phyloP scores from a whole-genome alignment of 345 rosid species.

The Populus deltoides region DNA sequence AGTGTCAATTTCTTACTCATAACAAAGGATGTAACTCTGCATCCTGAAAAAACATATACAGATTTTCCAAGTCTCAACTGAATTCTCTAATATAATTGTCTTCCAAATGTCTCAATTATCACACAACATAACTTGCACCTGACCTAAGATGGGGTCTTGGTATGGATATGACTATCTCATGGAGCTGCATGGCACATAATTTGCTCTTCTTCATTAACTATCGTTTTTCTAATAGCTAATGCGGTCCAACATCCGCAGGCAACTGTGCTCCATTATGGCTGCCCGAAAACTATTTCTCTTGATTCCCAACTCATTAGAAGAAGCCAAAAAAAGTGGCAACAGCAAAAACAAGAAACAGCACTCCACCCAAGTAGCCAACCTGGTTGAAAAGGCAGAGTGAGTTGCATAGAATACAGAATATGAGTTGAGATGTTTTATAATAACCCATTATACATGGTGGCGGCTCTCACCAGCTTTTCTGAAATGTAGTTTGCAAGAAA shows the following conservation, averaged over 20 bases:
- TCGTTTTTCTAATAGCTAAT: not conserved
- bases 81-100: not conserved
- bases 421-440: not conserved
- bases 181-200: not conserved
- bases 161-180: not conserved
- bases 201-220: not conserved
- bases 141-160: not conserved
- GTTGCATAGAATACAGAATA: constrained; percentile 1
- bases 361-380: constrained; percentile 94
- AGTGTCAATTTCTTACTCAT: not conserved
- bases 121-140: not conserved
- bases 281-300: constrained; percentile 9
- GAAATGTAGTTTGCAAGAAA: constrained; percentile 91
- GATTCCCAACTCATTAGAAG: constrained; percentile 40
- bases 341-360: constrained; percentile 76
- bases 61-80: not conserved
- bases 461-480: constrained; percentile 68
- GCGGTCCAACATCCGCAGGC: not conserved
- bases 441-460: not conserved
- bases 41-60: not conserved
- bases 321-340: constrained; percentile 86
- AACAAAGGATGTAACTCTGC: not conserved
- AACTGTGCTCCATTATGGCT: not conserved
- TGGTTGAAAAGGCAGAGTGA: constrained; percentile 37
- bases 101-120: not conserved